Evolutionary conservation across 371 early-diverging fungal genomes (phyloP).

Genomic region (Lichtheimia ramosa): DNA sequence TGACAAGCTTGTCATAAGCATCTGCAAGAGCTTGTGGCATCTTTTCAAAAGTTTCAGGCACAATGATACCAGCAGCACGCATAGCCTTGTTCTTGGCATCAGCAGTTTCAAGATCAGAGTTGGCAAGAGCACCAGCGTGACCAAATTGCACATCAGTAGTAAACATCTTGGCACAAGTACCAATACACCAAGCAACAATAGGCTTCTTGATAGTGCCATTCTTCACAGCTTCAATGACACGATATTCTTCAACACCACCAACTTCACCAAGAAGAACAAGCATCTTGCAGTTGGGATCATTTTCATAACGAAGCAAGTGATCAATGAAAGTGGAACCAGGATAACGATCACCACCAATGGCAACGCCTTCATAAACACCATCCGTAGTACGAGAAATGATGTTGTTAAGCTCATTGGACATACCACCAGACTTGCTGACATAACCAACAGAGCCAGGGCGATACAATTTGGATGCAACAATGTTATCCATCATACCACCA

Average conservation of each 20-base stretch:
- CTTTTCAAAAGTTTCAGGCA: conserved; percentile 95
- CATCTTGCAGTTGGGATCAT: conserved; percentile 93
- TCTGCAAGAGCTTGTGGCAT: conserved; percentile 81
- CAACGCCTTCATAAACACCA: conserved; percentile 98
- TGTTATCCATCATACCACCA: conserved; percentile 99
- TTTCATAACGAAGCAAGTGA: conserved; percentile 92
- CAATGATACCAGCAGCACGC: conserved; percentile 85
- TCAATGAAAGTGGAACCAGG: conserved; percentile 99
- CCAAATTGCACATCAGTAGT: conserved; percentile 97
- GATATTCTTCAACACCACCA: conserved; percentile 97
- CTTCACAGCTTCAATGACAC: conserved; percentile 90
- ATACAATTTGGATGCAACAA: conserved; percentile 95
- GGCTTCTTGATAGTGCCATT: conserved; percentile 92
- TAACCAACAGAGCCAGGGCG: conserved; percentile 96
- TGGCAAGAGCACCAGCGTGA: conserved; percentile 97
- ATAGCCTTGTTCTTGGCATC: conserved; percentile 94
- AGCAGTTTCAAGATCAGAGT: conserved; percentile 95
- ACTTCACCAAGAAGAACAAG: conserved; percentile 96
- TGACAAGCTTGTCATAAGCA: conserved; percentile 79
- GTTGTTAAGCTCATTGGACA: conserved; percentile 99
- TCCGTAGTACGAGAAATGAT: conserved; percentile 93
- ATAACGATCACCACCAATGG: conserved; percentile 98
- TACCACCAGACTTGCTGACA: conserved; percentile 98
- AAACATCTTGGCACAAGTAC: conserved; percentile 98
- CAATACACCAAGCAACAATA: conserved; percentile 98